A percentile compares a stretch with the other conserved stretches of the same genome.
Evolutionary conservation across 2,329 filamentous ascomycete species (phyloP).

Genomic region (Penicillium concentricum): DNA sequence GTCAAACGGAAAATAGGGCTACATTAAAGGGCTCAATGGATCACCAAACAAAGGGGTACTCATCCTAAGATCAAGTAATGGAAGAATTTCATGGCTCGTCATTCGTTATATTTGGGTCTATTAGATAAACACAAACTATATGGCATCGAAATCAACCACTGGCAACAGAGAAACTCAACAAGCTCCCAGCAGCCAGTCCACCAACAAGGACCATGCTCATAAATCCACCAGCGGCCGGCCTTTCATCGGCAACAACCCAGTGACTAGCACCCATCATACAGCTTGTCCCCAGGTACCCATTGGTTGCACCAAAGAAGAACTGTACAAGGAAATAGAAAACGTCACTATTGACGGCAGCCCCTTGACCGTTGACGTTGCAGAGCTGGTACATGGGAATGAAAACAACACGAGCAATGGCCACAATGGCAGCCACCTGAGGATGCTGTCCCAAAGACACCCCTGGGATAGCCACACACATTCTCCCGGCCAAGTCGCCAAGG

Average conservation of each 20-base stretch:
- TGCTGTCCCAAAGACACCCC: constrained; percentile 57
- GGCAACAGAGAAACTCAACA: constrained; percentile 78
- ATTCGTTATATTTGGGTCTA: constrained; percentile 1
- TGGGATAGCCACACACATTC: constrained; percentile 64
- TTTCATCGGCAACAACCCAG: constrained; percentile 78
- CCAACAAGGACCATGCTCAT: constrained; percentile 90
- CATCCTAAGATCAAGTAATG: neutral
- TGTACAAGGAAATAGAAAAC: constrained; percentile 88
- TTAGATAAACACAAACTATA: neutral
- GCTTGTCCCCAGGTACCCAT: constrained; percentile 80
- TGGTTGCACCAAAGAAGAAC: constrained; percentile 76
- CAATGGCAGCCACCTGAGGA: constrained; percentile 65
- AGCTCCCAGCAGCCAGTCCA: constrained; percentile 79
- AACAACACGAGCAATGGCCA: constrained; percentile 63
- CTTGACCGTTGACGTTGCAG: constrained; percentile 80
- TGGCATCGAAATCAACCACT: constrained; percentile 18
- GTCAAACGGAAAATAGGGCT: neutral
- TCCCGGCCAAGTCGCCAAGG: constrained; percentile 75
- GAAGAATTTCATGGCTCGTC: neutral
- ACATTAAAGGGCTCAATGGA: neutral
- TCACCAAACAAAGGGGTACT: neutral
- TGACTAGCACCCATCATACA: constrained; percentile 89
- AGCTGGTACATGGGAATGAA: constrained; percentile 85
- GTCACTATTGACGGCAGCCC: constrained; percentile 74
- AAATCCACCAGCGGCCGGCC: constrained; percentile 86